These are phyloP conservation scores for Globisporangium camurandrum DNA, from an alignment of 352 stramenopile species.

Conservation along the genomic window DNA sequence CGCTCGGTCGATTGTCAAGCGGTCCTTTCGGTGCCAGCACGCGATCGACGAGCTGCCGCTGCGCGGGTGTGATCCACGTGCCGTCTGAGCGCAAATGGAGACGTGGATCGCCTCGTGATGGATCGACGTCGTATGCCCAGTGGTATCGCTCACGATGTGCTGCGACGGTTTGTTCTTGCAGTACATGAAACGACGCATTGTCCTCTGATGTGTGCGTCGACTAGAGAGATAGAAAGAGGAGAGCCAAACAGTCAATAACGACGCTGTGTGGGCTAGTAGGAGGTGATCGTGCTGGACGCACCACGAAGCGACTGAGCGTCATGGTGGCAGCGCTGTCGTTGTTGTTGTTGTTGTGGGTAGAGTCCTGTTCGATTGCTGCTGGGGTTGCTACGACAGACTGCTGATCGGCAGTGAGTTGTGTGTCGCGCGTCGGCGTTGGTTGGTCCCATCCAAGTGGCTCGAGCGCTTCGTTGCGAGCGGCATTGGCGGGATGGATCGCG, in stretches of 20 bases:
- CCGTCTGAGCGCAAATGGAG: slow-evolving; percentile 64
- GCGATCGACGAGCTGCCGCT: slow-evolving; percentile 51
- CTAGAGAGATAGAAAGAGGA: too few species aligned
- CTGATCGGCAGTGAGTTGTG: slow-evolving; percentile 3
- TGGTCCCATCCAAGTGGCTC: slow-evolving; percentile 51
- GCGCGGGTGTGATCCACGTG: slow-evolving; percentile 63
- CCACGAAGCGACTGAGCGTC: slow-evolving; percentile 71
- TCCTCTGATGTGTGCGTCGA: slow-evolving; percentile 81
- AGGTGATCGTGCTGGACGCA: slow-evolving; percentile 17
- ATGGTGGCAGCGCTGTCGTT: slow-evolving; percentile 11
- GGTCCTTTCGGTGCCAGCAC: slow-evolving; percentile 46
- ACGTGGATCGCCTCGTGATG: slow-evolving; percentile 45
- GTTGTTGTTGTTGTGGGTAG: neutral
- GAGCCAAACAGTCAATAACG: too few species aligned
- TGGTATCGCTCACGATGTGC: slow-evolving; percentile 65
- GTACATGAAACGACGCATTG: slow-evolving; percentile 68
- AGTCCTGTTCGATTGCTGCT: too few species aligned
- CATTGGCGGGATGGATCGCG: slow-evolving; percentile 15
- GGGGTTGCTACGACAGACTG: neutral
- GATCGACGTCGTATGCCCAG: slow-evolving; percentile 66
- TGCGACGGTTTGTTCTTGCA: slow-evolving; percentile 65
- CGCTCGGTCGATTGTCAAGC: slow-evolving; percentile 49
- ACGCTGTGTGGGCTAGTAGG: too few species aligned
- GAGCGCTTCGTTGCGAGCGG: slow-evolving; percentile 2
- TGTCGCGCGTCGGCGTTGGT: slow-evolving; percentile 24